Conservation (phyloP, 371 early-diverging fungal species). For the Mycotypha africana region DNA sequence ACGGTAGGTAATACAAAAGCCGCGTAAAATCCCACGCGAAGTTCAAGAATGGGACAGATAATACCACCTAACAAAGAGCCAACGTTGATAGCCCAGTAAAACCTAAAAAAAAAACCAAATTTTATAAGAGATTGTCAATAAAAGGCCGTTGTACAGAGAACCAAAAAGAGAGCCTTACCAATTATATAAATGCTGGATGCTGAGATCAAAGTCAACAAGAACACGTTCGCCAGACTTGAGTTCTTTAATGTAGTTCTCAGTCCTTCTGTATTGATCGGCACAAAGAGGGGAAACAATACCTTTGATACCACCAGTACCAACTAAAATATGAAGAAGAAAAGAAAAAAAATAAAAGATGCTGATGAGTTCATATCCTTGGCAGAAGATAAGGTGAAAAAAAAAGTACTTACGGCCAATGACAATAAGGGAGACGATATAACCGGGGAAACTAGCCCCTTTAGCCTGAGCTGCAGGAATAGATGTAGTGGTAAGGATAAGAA, state of each 20-base stretch:
- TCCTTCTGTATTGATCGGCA: slow-evolving; percentile 32
- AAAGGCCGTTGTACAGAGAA: slow-evolving; percentile 3
- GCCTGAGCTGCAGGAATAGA: slow-evolving; percentile 44
- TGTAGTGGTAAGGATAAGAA: slow-evolving; percentile 64
- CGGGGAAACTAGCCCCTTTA: slow-evolving; percentile 50
- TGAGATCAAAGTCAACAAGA: slow-evolving; percentile 55
- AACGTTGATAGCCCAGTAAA: slow-evolving; percentile 81
- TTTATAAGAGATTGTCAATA: slow-evolving; percentile 8
- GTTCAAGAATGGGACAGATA: slow-evolving; percentile 46
- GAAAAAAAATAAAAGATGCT: too few relatives aligned
- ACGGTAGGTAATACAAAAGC: slow-evolving; percentile 64
- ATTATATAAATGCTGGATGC: slow-evolving; percentile 57
- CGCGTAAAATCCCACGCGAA: slow-evolving; percentile 37
- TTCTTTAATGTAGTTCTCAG: slow-evolving; percentile 42
- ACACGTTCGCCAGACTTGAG: slow-evolving; percentile 47
- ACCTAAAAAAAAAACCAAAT: slow-evolving; percentile 38
- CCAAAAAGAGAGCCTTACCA: slow-evolving; percentile 27
- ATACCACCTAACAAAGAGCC: slow-evolving; percentile 64
- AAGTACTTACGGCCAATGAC: slow-evolving; percentile 30
- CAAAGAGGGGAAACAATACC: slow-evolving; percentile 39
- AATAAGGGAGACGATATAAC: slow-evolving; percentile 55
- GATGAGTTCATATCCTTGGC: too few relatives aligned
- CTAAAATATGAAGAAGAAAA: slow-evolving; percentile 27
- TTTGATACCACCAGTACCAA: slow-evolving; percentile 91
- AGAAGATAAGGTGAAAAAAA: too few relatives aligned